phyloP scores from a whole-genome alignment of 352 stramenopile species.

The Pythium scleroteichum region DNA sequence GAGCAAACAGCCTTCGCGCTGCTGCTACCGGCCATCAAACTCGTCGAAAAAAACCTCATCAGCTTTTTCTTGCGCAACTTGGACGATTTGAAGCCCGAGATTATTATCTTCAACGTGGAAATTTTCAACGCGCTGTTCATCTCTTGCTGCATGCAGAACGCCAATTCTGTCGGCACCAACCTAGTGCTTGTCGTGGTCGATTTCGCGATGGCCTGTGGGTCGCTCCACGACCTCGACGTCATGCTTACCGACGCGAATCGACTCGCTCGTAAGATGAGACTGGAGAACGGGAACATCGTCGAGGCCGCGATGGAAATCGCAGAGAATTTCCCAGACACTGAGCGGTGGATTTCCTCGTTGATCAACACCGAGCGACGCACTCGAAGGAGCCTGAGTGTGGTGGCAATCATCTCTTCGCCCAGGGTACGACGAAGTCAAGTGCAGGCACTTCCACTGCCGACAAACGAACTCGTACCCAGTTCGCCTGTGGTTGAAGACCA shows the following conservation, averaged over 20 bases:
- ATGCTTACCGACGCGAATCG: neutral
- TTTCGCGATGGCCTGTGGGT: neutral
- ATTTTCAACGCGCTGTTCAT: conserved; percentile 39
- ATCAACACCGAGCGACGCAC: too few relatives aligned
- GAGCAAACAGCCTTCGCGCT: neutral
- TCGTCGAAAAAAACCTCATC: neutral
- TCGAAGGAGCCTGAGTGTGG: too few relatives aligned
- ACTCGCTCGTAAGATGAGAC: neutral
- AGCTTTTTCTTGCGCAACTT: neutral
- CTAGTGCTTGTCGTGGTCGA: conserved; percentile 26
- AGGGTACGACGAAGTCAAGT: too few relatives aligned
- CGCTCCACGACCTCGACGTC: conserved; percentile 1
- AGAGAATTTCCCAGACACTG: neutral
- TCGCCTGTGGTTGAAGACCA: too few relatives aligned
- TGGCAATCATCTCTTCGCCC: too few relatives aligned
- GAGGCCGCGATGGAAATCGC: neutral
- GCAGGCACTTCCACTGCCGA: too few relatives aligned
- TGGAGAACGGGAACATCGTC: neutral
- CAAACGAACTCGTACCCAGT: too few relatives aligned
- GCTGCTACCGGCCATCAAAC: conserved; percentile 3
- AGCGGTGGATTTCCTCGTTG: neutral
- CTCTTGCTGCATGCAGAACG: conserved; percentile 45
- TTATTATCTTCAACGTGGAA: conserved; percentile 33
- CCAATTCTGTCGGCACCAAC: conserved; percentile 30
- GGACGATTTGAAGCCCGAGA: conserved; percentile 11